Conservation (phyloP, 495 filamentous ascomycete genomes). For the Penicillium roqueforti region DNA sequence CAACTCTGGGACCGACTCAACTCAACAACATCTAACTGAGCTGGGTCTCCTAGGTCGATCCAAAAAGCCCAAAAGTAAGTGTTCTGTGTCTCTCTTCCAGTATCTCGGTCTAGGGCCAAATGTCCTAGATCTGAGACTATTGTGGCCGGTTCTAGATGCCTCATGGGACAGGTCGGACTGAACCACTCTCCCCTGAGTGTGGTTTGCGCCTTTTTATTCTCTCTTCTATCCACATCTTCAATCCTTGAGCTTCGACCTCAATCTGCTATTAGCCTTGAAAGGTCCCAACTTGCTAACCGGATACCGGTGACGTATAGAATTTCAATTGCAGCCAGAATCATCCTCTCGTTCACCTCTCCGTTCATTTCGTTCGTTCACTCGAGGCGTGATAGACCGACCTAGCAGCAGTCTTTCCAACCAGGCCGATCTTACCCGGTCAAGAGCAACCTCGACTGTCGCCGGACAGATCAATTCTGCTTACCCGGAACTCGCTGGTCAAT, state of each 20-base stretch:
- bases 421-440: slow-evolving; percentile 24
- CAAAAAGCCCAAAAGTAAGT: slow-evolving; percentile 37
- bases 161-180: background rate
- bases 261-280: slow-evolving; percentile 8
- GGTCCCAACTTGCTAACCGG: slow-evolving; percentile 23
- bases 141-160: slow-evolving; percentile 16
- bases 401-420: slow-evolving; percentile 29
- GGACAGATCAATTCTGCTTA: slow-evolving; percentile 20
- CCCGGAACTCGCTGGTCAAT: slow-evolving; percentile 16
- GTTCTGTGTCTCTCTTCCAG: slow-evolving; percentile 8
- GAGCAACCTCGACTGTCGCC: slow-evolving; percentile 27
- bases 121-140: slow-evolving; percentile 14
- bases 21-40: slow-evolving; percentile 30
- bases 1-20: slow-evolving; percentile 37
- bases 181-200: slow-evolving; percentile 8
- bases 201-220: background rate
- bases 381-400: slow-evolving; percentile 27
- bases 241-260: slow-evolving; percentile 7
- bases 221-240: background rate
- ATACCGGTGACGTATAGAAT: slow-evolving; percentile 25
- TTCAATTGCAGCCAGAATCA: slow-evolving; percentile 31
- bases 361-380: slow-evolving; percentile 32
- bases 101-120: background rate
- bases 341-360: slow-evolving; percentile 35
- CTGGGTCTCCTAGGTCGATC: slow-evolving; percentile 40